These are phyloP conservation scores for Microbotryum violaceum DNA, from an alignment of 1,284 basidiomycete species.

Conservation along the genomic window DNA sequence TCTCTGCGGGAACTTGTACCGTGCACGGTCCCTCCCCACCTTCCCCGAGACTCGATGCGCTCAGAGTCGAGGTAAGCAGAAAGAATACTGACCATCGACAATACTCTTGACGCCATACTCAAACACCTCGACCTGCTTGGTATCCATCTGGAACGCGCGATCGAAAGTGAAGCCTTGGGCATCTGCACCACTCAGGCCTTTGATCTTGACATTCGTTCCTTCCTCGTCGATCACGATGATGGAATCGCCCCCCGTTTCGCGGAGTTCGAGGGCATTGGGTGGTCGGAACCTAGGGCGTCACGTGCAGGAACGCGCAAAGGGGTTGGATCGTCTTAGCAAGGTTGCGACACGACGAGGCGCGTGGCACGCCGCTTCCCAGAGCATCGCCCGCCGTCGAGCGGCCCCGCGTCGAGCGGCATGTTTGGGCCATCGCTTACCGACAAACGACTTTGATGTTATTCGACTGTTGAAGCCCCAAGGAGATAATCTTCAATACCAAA, in stretches of 20 bases:
- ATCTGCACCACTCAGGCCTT: constrained; percentile 34
- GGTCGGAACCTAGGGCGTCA: constrained; percentile 71
- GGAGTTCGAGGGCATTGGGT: constrained; percentile 81
- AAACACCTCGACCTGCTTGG: constrained; percentile 89
- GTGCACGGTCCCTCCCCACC: too few species aligned
- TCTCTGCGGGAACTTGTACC: too few species aligned
- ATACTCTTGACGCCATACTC: constrained; percentile 94
- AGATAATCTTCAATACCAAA: too few species aligned
- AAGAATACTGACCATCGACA: constrained; percentile 38
- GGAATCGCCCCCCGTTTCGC: constrained; percentile 75
- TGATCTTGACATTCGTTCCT: constrained; percentile 71
- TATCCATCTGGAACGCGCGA: constrained; percentile 87
- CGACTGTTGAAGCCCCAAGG: constrained; percentile 23
- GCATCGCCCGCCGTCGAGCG: background rate
- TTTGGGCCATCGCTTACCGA: constrained; percentile 53
- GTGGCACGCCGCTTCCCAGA: background rate
- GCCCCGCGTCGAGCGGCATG: background rate
- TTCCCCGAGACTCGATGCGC: background rate
- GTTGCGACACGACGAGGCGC: background rate
- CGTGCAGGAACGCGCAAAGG: background rate
- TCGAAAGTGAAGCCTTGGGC: constrained; percentile 92
- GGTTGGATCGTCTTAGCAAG: background rate
- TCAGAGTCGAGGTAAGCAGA: background rate
- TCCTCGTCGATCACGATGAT: constrained; percentile 79
- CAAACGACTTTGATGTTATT: constrained; percentile 73